A percentile compares a stretch with the other conserved stretches of the same genome.
Evolutionary conservation across 345 rosid genomes (phyloP).

Genomic region (Salix caprea): DNA sequence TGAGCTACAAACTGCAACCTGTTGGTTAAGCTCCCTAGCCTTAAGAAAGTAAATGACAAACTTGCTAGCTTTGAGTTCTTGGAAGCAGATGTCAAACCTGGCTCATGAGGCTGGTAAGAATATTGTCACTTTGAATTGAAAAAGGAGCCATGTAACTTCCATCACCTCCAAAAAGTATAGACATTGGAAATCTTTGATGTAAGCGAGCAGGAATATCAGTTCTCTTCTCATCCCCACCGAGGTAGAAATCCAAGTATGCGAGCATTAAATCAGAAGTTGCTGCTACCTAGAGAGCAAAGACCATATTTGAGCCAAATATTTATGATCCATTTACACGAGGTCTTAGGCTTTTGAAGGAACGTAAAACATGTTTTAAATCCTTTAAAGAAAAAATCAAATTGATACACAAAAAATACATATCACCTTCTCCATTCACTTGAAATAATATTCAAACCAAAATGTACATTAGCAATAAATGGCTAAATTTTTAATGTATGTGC

Average conservation of each 20-base stretch:
- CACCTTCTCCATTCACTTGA: background rate
- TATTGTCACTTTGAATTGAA: constrained; percentile 86
- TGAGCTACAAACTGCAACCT: constrained; percentile 17
- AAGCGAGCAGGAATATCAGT: constrained; percentile 82
- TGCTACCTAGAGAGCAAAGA: constrained; percentile 57
- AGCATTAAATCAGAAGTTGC: constrained; percentile 94
- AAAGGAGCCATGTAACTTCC: constrained; percentile 98
- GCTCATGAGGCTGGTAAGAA: constrained; percentile 83
- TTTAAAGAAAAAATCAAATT: background rate
- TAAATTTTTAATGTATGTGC: background rate
- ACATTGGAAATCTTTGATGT: constrained; percentile 70
- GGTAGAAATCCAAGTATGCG: constrained; percentile 93
- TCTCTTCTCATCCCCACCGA: constrained; percentile 98
- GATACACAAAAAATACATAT: background rate
- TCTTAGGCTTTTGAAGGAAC: background rate
- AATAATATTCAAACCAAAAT: background rate
- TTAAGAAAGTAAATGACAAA: background rate
- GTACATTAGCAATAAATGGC: background rate
- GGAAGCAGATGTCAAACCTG: constrained; percentile 50
- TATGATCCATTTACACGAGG: background rate
- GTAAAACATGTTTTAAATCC: background rate
- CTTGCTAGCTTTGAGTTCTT: background rate
- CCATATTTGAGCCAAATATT: background rate
- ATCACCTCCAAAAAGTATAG: constrained; percentile 89
- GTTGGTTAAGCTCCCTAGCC: background rate